Percentiles rank a stretch among this genome's conserved stretches.
These are phyloP conservation scores for Zymoseptoria pseudotritici DNA, from an alignment of 2,329 filamentous ascomycete genomes.

Conservation along the genomic window DNA sequence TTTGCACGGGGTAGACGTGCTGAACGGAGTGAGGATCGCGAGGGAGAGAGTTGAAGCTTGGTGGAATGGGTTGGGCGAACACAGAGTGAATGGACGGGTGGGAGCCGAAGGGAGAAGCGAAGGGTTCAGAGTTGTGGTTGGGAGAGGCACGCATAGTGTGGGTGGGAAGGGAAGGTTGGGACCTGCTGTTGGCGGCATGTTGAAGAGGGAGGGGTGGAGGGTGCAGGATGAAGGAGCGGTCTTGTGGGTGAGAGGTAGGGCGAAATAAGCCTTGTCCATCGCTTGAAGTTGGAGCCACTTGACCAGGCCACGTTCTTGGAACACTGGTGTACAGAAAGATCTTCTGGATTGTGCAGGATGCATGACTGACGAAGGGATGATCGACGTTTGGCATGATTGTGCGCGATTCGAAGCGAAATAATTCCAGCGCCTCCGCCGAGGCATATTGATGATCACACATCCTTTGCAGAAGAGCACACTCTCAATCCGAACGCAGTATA, in stretches of 20 bases:
- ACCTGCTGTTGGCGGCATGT: constrained; percentile 67
- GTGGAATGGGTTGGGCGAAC: constrained; percentile 69
- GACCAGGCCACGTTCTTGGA: no score
- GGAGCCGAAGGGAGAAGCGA: constrained; percentile 39
- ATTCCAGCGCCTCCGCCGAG: no score
- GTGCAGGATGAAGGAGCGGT: constrained; percentile 64
- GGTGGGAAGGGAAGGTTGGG: constrained; percentile 70
- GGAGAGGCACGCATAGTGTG: constrained; percentile 68
- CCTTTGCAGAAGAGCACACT: no score
- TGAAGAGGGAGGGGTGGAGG: constrained; percentile 77
- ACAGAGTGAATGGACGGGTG: constrained; percentile 43
- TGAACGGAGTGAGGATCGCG: constrained; percentile 74
- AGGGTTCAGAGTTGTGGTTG: constrained; percentile 71
- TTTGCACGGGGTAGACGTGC: constrained; percentile 74
- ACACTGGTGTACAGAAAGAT: no score
- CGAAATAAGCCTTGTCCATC: not conserved
- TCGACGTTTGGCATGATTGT: no score
- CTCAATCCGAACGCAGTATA: no score
- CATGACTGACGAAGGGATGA: no score
- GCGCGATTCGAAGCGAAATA: no score
- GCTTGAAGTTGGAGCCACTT: no score
- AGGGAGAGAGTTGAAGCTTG: constrained; percentile 59
- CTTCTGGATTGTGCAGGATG: no score
- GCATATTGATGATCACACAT: no score
- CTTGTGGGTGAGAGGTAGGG: constrained; percentile 58